Evolutionary conservation across 2,329 filamentous ascomycete genomes (phyloP), one percentile per base, ranked within the genome.

Genomic region (Epichloe elymi): DNA sequence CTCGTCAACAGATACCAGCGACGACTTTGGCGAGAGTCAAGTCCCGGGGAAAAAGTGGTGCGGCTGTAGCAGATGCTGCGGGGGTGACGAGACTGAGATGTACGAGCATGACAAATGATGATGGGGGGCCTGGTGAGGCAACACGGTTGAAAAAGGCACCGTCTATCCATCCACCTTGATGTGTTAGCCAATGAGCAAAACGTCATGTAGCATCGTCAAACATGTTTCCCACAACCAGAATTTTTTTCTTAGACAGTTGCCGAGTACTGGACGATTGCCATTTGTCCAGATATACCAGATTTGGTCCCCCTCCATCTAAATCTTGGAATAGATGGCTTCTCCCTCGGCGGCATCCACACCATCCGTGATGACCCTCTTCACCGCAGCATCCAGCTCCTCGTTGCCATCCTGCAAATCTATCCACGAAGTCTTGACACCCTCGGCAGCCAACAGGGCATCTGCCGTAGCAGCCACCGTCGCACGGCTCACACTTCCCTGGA

Each of bases 391-490:
- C 0, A 73, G 60, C 2, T 73, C 70, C 54, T 78, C 74, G 0
- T 74, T 67, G 0, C 79, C 78, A 54, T 77, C 72, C 4, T 78
- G 56, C 59, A 80, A 63, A 59, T 82, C 79, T 33, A 80, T 55
- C 76, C 78, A 82, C 12, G 62, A 63, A 48, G 66, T 78, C 65
- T 67, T 70, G 23, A 73, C 61, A 5, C 67, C 68, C 1, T 71
- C 70, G 0, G 64, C 63, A 2, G 74, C 77, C 47, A 86, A 67
- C 54, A 83, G 66, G 56, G 73, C 67, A 10, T 76, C 76, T 1
- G 78, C 74, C 3, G 80, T 71, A 51, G 70, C 65, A 6, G 83
- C 83, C 10, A 86, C 82, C 58, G 77, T 74, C 50, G 74, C 78
- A 6, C 83, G 71, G 52, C 74, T 75, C 45, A 76, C 72, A 1